Base-by-base conservation (phyloP, 768 basidiomycete genomes). In the Tulasnella sp. region DNA sequence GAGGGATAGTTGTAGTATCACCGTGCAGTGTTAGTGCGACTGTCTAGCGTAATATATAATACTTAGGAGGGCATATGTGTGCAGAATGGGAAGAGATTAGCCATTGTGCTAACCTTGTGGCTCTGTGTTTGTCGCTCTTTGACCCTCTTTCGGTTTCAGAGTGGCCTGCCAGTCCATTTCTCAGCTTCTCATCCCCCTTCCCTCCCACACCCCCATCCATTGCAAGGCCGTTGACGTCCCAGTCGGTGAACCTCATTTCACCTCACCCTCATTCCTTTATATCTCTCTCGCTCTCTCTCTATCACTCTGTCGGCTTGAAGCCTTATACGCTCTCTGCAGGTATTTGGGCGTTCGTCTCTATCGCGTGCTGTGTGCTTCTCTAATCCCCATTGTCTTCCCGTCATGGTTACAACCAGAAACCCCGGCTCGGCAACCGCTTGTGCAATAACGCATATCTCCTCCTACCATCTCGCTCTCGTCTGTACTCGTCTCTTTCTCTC, bases 241-340 rank as follows among this genome's bases (percentile, higher is more conserved):
- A 69, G 64, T 69, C 64, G 64, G 64, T 69, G 64, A 42, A 44
- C 74, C 31, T 50, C 46, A 58, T 58, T 46, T 58, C 41, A n/a
- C 76, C 34, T 50, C 76, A 54, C 46, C 48, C 76, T 58, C 48
- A 41, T 50, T 50, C 48, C 46, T 37, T 22, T 46, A 44, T 42
- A n/a, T 44, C 72, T 75, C 42, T 37, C 75, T 75, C 42, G 14
- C 28, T 18, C 75, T 75, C 41, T 75, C 48, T 75, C 42, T 44
- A 3, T n/a, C 54, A 24, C 54, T 69, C 64, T 28, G 60, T 64
- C 64, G 64, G 64, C 64, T 69, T 69, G 64, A 69, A 28, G 64
- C 64, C 64, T 5, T 69, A 24, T 69, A 69, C 31, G 64, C 28
- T 69, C 64, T 34, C 64, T 69, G 64, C 64, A 69, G 64, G 64